These are phyloP conservation scores for Parathielavia hyrcaniae DNA, from an alignment of 495 filamentous ascomycete species.

Conservation along the genomic window DNA sequence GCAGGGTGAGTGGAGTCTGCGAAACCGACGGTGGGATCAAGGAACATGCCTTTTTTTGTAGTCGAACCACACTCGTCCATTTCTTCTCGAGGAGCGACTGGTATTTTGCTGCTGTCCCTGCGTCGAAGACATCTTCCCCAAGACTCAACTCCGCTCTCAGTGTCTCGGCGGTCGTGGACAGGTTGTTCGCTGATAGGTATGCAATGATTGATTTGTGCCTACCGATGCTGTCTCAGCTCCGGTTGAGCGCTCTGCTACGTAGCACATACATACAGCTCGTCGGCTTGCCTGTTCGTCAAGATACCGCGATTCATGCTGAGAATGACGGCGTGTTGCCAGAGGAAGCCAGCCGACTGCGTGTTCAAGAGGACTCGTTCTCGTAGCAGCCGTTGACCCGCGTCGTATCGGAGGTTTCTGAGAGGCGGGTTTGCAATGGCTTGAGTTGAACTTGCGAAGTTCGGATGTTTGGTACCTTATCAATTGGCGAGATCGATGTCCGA, in stretches of 20 bases:
- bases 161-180: conserved; percentile 57
- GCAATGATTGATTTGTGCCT: conserved; percentile 89
- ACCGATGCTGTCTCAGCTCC: conserved; percentile 11
- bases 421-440: background rate
- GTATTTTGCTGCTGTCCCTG: conserved; percentile 74
- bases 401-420: background rate
- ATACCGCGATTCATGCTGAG: background rate
- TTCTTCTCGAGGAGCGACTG: conserved; percentile 87
- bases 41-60: conserved; percentile 76
- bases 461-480: too few relatives aligned
- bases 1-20: background rate
- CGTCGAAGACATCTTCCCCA: conserved; percentile 63
- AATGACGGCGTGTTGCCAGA: background rate
- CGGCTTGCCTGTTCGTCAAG: background rate
- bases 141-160: conserved; percentile 60
- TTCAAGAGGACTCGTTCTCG: background rate
- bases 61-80: conserved; percentile 86
- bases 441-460: too few relatives aligned
- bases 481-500: too few relatives aligned
- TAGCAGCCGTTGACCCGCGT: background rate
- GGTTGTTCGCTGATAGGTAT: conserved; percentile 66
- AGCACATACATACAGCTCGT: conserved; percentile 10
- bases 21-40: background rate
- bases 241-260: background rate
- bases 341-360: background rate